Conservation (phyloP, 306 rosid genomes). For the Fragaria nilgerrensis region DNA sequence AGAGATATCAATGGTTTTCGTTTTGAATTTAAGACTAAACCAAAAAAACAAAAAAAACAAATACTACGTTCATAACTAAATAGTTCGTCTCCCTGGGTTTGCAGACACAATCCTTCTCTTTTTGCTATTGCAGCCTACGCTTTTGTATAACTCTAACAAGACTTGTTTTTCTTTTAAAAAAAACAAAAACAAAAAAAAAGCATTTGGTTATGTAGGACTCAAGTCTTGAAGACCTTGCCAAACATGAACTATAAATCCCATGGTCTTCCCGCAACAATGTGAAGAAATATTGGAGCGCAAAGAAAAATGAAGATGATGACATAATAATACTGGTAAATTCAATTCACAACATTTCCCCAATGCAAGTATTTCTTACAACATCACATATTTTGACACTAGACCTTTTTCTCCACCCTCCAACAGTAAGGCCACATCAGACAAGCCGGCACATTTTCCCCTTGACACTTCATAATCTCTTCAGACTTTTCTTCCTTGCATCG, state of each 20-base stretch:
- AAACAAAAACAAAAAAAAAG: no score
- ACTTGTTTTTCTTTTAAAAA: no score
- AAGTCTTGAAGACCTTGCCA: background rate
- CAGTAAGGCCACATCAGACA: constrained; percentile 22
- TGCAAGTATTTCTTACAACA: constrained; percentile 16
- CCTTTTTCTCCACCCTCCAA: background rate
- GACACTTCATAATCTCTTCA: constrained; percentile 80
- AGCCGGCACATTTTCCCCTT: constrained; percentile 25
- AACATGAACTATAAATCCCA: background rate
- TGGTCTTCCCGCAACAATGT: background rate
- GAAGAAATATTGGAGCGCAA: background rate
- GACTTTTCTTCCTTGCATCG: constrained; percentile 96
- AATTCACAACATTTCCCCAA: constrained; percentile 10
- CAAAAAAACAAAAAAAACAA: no score
- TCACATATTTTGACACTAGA: background rate
- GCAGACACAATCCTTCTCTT: no score
- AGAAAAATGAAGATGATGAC: background rate
- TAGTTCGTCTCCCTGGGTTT: no score
- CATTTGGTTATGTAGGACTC: background rate
- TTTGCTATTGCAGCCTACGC: no score
- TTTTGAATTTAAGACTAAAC: no score
- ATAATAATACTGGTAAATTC: background rate
- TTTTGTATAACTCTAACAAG: no score
- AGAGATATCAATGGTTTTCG: no score
- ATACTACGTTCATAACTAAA: no score